Evolutionary conservation across 1,139 yeast species (phyloP), one percentile per base, ranked within the genome.

Genomic region (Lodderomyces elongisporus): DNA sequence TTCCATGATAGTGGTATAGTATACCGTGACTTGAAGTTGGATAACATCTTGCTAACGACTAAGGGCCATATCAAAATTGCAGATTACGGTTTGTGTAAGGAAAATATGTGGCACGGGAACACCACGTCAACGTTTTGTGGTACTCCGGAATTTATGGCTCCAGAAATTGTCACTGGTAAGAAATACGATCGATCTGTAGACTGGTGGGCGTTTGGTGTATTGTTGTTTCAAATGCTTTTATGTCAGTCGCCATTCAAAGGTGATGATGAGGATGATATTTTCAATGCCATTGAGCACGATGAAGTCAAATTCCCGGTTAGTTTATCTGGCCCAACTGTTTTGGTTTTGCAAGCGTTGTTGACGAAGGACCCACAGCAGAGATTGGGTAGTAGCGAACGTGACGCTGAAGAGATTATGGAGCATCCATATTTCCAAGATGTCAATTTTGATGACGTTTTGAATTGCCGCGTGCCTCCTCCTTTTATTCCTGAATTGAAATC

Each of bases 171-270:
- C 51, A 79, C 85, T 38, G 97, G 93, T 36, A 95, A 88, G 57
- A 83, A 81, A 41, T 91, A 91, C 52, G 93, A 88, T 33, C 77
- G 95, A 48, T 84, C 93, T 30, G 98, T 91, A 35, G 99, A 91
- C 60, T 93, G 98, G 98, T 91, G 98, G 98, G 97, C 98, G 0
- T 87, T 89, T 67, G 99, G 99, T 35, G 97, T 93, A 23, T 69
- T 91, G 44, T 67, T 93, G 42, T 91, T 89, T 61, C 98, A 91
- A 60, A 91, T 91, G 99, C 70, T 91, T 39, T 70, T 91, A 40
- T 93, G 96, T 35, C 95, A 91, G 60, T 85, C 96, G 3, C 99
- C 99, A 28, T 91, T 91, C 63, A 83, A 93, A 46, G 98, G 99
- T 44, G 96, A 89, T 46, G 98, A 91, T 56, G 98, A 93, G 53